phyloP scores from a whole-genome alignment of 2,329 filamentous ascomycete species.

The Ophiocordyceps sinensis region DNA sequence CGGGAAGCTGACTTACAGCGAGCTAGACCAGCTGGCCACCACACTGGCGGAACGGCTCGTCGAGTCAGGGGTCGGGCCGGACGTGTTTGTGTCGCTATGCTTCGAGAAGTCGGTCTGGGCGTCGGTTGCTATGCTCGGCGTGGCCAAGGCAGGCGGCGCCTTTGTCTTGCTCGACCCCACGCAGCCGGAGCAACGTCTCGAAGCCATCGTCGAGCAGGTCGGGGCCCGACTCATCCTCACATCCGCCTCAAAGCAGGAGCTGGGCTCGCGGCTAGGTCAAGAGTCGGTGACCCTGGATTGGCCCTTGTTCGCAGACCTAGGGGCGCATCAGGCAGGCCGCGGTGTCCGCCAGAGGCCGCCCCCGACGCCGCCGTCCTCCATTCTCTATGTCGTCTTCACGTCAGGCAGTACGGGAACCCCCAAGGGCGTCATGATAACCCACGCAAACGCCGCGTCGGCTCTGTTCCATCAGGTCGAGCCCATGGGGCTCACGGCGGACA shows the following conservation, averaged over 20 bases:
- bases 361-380: background rate
- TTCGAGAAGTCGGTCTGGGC: constrained; percentile 13
- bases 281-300: background rate
- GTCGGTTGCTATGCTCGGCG: constrained; percentile 8
- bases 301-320: too few species aligned
- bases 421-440: constrained; percentile 10
- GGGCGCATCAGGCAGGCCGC: background rate
- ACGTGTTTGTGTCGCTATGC: constrained; percentile 8
- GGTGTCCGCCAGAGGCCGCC: background rate
- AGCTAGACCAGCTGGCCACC: constrained; percentile 4
- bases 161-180: constrained; percentile 12
- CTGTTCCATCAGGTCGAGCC: constrained; percentile 5
- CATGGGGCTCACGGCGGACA: constrained; percentile 1
- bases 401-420: too few species aligned
- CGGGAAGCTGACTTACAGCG: constrained; percentile 7
- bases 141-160: constrained; percentile 10
- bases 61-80: background rate
- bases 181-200: constrained; percentile 2
- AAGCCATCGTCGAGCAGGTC: constrained; percentile 1
- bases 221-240: background rate
- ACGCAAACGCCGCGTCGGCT: constrained; percentile 5
- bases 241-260: background rate
- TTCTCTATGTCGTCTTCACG: constrained; percentile 8
- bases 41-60: constrained; percentile 2
- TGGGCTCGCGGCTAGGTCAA: background rate